These are phyloP conservation scores for Sphagnum tenellum DNA, from an alignment of 225 moss, liverwort and hornwort species.

Conservation along the genomic window DNA sequence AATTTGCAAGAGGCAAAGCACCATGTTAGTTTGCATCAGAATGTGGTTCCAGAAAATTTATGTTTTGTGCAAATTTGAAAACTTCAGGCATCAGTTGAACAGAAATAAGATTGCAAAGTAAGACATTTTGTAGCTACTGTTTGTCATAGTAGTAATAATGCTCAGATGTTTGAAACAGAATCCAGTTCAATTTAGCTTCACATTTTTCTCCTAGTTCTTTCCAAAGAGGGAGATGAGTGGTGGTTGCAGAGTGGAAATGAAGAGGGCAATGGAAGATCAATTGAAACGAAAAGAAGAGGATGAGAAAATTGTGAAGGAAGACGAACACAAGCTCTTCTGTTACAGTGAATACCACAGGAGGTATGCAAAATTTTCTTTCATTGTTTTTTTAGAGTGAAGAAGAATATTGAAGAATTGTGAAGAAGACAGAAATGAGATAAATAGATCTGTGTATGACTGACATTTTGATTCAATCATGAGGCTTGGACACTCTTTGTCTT, in stretches of 20 bases:
- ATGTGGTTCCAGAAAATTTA: no score
- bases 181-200: background rate
- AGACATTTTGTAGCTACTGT: no score
- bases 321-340: slow-evolving; percentile 3
- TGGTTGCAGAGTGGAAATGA: slow-evolving; percentile 2
- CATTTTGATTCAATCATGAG: background rate
- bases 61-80: background rate
- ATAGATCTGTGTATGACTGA: no score
- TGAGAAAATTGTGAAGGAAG: background rate
- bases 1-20: no score
- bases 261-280: slow-evolving; percentile 4
- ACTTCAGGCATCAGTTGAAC: no score
- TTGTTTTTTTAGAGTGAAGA: background rate
- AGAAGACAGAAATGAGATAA: background rate
- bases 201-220: background rate
- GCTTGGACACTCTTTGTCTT: background rate
- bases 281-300: background rate
- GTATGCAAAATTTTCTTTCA: background rate
- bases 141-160: no score
- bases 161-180: background rate
- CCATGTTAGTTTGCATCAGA: no score
- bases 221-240: background rate
- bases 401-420: background rate
- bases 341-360: slow-evolving; percentile 1
- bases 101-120: no score